Base-by-base conservation (phyloP, 306 rosid genomes). In the Lupinus albus region DNA sequence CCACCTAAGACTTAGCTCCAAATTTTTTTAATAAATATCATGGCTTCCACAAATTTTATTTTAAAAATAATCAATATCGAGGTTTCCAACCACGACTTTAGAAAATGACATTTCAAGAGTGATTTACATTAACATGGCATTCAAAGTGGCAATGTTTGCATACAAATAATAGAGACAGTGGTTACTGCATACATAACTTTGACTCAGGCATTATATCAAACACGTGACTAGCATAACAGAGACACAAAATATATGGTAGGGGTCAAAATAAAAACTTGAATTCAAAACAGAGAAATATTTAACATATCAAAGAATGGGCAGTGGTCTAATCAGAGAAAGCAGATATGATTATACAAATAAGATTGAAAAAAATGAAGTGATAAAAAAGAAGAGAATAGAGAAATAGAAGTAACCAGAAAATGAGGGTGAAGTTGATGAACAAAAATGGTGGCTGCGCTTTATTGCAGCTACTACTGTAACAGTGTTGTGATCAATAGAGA, bases 71-170 rank as follows among this genome's bases (percentile, higher is more conserved):
- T 25, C 30, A 25, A 25, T 25, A 25, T 25, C 3, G 30, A 2
- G 30, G 30, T 25, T 25, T 25, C 30, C 30, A 25, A 25, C 30
- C 30, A 25, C 2, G 30, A 25, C 2, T 25, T 25, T 25, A 25
- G n/a, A 25, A 68, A 54, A 57, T 74, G 51, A 44, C 53, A 47
- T 66, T 48, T 48, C 25, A 41, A 56, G 39, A 16, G 28, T 28
- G 25, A 48, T 42, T 28, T 46, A 57, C 32, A 38, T 8, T 58
- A 61, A 66, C 18, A 30, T 12, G 28, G 11, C 61, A 11, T 15
- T 46, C 6, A 36, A 52, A 51, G 44, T 11, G 10, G 25, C 10
- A 30, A 17, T 7, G 5, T 7, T 11, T 35, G 17, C 13, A 16
- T 11, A 36, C 0, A 5, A 32, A 15, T n/a, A 65, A 18, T 5